Evolutionary conservation across 257 asterid genomes (phyloP).

Genomic region (Nicotiana otophora): DNA sequence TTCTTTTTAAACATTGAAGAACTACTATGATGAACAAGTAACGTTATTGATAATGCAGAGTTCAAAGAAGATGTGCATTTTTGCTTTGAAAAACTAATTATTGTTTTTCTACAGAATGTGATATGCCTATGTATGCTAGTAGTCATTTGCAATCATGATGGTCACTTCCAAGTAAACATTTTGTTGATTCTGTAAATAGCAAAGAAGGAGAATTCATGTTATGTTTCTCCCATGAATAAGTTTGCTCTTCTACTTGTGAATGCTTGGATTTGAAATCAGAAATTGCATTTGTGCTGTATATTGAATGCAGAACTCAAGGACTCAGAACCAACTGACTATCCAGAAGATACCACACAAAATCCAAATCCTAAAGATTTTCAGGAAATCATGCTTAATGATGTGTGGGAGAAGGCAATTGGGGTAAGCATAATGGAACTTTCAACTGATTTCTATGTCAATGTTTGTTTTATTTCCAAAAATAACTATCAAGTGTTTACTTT

Average conservation of each 20-base stretch:
- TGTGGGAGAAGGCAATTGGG: constrained; percentile 34
- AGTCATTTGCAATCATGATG: neutral
- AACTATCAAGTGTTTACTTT: neutral
- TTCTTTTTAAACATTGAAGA: neutral
- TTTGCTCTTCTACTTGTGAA: neutral
- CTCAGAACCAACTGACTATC: neutral
- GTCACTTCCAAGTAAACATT: neutral
- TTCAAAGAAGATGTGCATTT: neutral
- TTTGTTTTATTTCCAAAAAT: neutral
- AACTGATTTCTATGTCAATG: neutral
- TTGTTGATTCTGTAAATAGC: neutral
- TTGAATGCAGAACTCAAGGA: constrained; percentile 17
- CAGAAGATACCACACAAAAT: neutral
- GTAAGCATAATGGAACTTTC: constrained; percentile 29
- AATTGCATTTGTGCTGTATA: neutral
- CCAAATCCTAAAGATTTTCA: constrained; percentile 12
- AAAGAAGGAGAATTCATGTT: neutral
- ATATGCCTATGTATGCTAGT: neutral
- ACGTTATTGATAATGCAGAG: neutral
- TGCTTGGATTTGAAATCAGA: constrained; percentile 6
- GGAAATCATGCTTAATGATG: constrained; percentile 42
- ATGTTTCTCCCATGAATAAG: neutral
- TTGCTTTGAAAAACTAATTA: neutral
- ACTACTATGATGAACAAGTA: neutral
- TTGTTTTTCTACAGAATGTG: neutral